Percentiles rank a stretch among this genome's conserved stretches.
Evolutionary conservation across 192 early-diverging fungal species (phyloP).

Genomic region (Umbelopsis sp.): DNA sequence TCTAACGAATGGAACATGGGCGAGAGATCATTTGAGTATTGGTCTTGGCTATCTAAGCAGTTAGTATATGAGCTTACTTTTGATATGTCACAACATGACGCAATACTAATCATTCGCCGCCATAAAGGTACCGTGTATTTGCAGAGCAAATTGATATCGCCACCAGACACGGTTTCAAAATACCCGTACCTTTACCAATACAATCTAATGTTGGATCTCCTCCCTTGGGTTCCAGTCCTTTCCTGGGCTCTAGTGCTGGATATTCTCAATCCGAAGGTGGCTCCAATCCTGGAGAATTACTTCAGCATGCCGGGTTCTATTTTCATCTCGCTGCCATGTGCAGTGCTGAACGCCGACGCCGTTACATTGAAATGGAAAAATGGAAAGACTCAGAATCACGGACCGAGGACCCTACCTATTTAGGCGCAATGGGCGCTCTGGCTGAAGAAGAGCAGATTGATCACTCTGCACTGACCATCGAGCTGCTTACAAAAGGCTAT

Average conservation of each 20-base stretch:
- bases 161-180: slow-evolving; percentile 62
- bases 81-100: background rate
- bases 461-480: slow-evolving; percentile 72
- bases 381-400: slow-evolving; percentile 4
- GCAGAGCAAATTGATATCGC: slow-evolving; percentile 77
- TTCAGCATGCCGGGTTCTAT: slow-evolving; percentile 88
- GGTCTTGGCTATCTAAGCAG: slow-evolving; percentile 83
- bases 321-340: slow-evolving; percentile 77
- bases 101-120: background rate
- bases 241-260: slow-evolving; percentile 39
- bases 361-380: slow-evolving; percentile 49
- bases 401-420: background rate
- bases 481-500: slow-evolving; percentile 89
- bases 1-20: slow-evolving; percentile 62
- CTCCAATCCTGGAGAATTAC: slow-evolving; percentile 62
- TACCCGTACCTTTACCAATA: slow-evolving; percentile 56
- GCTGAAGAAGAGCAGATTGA: slow-evolving; percentile 57
- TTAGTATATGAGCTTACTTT: slow-evolving; percentile 32
- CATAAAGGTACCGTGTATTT: slow-evolving; percentile 69
- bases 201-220: background rate
- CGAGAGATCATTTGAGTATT: slow-evolving; percentile 83
- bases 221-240: background rate
- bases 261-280: slow-evolving; percentile 35
- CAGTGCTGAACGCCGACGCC: slow-evolving; percentile 67
- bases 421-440: slow-evolving; percentile 18